Percentiles rank a stretch among this genome's conserved stretches.
Conservation (phyloP, 306 rosid genomes). For the Arachis stenosperma region DNA sequence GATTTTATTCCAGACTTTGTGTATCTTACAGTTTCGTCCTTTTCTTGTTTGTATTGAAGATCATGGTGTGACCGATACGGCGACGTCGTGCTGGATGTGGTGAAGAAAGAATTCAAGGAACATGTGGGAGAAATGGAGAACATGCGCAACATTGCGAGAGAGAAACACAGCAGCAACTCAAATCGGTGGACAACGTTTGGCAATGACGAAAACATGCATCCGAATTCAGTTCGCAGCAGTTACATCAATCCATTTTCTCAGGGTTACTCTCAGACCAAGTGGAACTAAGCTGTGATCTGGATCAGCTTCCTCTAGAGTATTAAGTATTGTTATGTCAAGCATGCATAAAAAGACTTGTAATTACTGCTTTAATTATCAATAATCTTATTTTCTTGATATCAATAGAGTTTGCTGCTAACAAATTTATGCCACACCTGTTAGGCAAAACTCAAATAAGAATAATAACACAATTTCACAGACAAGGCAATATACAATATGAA, state of each 20-base stretch:
- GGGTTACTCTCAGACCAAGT: conserved; percentile 28
- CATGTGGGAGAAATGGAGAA: conserved; percentile 82
- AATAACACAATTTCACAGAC: no score
- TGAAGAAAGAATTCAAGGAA: conserved; percentile 82
- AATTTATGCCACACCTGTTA: no score
- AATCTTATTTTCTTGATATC: no score
- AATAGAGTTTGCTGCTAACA: no score
- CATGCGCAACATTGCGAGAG: conserved; percentile 57
- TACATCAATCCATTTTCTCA: conserved; percentile 57
- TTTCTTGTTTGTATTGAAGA: conserved; percentile 40
- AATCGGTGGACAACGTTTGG: conserved; percentile 76
- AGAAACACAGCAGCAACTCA: conserved; percentile 58
- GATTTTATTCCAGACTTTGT: not conserved
- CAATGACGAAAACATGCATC: conserved; percentile 78
- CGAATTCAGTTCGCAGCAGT: conserved; percentile 56
- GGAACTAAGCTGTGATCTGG: conserved; percentile 50
- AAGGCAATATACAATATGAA: no score
- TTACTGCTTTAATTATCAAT: conserved; percentile 19
- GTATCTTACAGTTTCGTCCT: not conserved
- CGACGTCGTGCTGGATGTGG: conserved; percentile 74
- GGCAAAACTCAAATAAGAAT: no score
- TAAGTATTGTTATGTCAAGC: not conserved
- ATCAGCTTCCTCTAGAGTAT: conserved; percentile 45
- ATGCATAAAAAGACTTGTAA: conserved; percentile 18
- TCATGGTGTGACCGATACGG: conserved; percentile 81